Base-by-base conservation (phyloP, 2,329 filamentous ascomycete genomes). In the Epichloe elymi region DNA sequence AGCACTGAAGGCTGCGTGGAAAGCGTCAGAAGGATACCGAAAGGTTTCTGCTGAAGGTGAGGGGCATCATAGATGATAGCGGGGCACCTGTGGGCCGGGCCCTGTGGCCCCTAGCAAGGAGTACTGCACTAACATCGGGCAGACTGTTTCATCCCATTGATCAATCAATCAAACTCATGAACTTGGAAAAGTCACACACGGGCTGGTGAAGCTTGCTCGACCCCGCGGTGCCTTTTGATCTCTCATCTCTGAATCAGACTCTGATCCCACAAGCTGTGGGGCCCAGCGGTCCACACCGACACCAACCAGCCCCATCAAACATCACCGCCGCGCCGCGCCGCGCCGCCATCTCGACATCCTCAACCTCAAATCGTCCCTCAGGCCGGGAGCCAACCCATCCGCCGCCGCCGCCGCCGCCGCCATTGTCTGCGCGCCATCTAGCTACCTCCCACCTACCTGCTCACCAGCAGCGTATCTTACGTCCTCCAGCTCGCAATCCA, bases 401-500 rank as follows among this genome's bases (percentile, higher is more conserved):
- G 30, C 11, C n/a, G n/a, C n/a, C 43, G 26, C 42, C 33, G 26
- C 42, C 33, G 26, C 43, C 35, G 26, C 43, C 35, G 26, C 43
- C 43, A 20, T 14, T 7, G 23, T 12, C 20, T 5, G 26, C 37
- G 6, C 19, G 12, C 7, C 11, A 15, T 30, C 35, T 23, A 14
- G 14, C n/a, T 12, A 35, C 6, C 35, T 20, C 39, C 37, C 23
- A 45, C 41, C 19, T 48, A 48, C n/a, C 35, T 52, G 48, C 49
- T 5, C 42, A 41, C 57, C 50, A 30, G 26, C 26, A 30, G 26
- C 26, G 8, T 4, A 30, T 10, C 26, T 30, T 10, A 10, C 26
- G 8, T 10, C 26, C 26, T 30, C 26, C 26, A 30, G 26, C 10
- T 19, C 19, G 26, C 26, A 30, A 15, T 37, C 59, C 63, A 68